These are phyloP conservation scores for Mariannaea elegans DNA, from an alignment of 2,329 filamentous ascomycete genomes.

Conservation along the genomic window DNA sequence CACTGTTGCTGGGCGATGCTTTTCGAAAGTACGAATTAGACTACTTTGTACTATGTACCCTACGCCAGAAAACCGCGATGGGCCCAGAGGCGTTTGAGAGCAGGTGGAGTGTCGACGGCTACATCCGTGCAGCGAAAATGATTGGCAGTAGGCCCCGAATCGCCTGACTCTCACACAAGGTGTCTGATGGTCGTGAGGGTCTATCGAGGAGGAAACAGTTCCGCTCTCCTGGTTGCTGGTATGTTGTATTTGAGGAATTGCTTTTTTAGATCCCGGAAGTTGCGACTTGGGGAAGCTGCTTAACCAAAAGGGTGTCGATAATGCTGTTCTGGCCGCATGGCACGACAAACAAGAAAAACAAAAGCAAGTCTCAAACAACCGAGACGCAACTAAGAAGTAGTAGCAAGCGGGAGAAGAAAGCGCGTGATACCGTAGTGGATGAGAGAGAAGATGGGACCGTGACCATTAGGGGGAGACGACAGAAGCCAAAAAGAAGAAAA, in stretches of 20 bases:
- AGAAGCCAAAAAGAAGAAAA: background rate
- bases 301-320: background rate
- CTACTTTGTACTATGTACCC: background rate
- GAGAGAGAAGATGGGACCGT: background rate
- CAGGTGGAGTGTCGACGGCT: slow-evolving; percentile 9
- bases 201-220: background rate
- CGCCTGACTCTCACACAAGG: slow-evolving; percentile 15
- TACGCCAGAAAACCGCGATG: background rate
- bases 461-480: background rate
- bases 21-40: background rate
- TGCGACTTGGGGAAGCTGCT: background rate
- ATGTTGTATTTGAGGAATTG: background rate
- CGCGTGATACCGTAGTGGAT: background rate
- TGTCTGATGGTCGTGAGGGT: background rate
- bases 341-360: slow-evolving; percentile 11
- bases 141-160: background rate
- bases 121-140: background rate
- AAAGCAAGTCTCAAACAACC: slow-evolving; percentile 14
- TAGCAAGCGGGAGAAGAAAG: background rate
- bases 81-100: background rate
- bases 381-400: background rate
- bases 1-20: slow-evolving; percentile 7
- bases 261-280: slow-evolving; percentile 1
- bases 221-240: slow-evolving; percentile 7
- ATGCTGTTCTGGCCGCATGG: background rate